These are phyloP conservation scores for Fusarium clavum DNA, from an alignment of 2,329 filamentous ascomycete species.

Conservation along the genomic window DNA sequence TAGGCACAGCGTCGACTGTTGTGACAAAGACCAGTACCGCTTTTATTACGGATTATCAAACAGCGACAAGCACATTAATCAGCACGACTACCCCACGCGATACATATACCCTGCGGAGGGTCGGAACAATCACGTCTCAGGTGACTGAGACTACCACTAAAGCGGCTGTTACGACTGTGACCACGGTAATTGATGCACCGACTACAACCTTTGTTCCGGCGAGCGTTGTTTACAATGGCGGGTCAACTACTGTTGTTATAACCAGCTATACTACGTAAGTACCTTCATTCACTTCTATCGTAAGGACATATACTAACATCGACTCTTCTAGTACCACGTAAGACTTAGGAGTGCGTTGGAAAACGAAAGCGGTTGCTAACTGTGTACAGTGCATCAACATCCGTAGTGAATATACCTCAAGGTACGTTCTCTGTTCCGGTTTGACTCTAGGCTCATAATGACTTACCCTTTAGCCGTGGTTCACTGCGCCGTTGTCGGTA, in stretches of 20 bases:
- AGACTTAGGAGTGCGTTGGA: too few relatives aligned
- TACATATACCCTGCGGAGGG: not conserved
- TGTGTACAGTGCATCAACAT: not conserved
- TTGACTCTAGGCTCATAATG: fast-evolving
- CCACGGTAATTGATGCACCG: not conserved
- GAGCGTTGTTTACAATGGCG: not conserved
- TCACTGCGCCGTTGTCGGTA: not conserved
- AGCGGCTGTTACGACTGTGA: not conserved
- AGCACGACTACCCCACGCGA: fast-evolving
- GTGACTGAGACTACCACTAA: not conserved
- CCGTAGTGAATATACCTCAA: not conserved
- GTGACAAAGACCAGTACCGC: not conserved
- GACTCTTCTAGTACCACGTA: not conserved
- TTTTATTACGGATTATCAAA: not conserved
- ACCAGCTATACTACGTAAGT: not conserved
- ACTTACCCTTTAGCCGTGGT: not conserved
- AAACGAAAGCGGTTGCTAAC: not conserved
- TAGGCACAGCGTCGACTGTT: not conserved
- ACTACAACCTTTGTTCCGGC: not conserved
- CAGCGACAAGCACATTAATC: not conserved
- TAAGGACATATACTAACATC: not conserved
- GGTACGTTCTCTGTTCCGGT: not conserved
- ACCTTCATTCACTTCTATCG: too few relatives aligned
- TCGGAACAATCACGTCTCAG: not conserved
- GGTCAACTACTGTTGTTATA: not conserved